Percentiles rank a stretch among this genome's conserved stretches.
phyloP scores from a whole-genome alignment of 768 basidiomycete genomes.

The Kwoniella dejecticola region DNA sequence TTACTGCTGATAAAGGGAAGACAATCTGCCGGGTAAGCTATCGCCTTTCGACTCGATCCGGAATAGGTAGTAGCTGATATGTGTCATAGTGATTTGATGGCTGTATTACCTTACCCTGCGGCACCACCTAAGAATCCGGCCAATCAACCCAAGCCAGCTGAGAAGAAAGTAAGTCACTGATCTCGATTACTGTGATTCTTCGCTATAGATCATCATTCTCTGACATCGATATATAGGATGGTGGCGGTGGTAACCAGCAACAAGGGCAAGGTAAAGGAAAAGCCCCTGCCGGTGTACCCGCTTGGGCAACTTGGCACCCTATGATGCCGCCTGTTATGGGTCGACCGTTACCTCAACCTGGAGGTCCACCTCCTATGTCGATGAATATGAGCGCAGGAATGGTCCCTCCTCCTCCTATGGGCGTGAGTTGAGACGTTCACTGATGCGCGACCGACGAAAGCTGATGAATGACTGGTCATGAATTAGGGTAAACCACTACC shows the following conservation, averaged over 20 bases:
- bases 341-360: slow-evolving; percentile 40
- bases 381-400: slow-evolving; percentile 24
- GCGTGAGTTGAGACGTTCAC: slow-evolving; percentile 12
- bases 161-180: slow-evolving; percentile 29
- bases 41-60: background rate
- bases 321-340: slow-evolving; percentile 26
- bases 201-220: no score
- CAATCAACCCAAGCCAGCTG: slow-evolving; percentile 28
- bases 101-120: slow-evolving; percentile 47
- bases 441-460: background rate
- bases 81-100: slow-evolving; percentile 45
- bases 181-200: no score
- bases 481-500: slow-evolving; percentile 34
- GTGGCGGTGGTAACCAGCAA: slow-evolving; percentile 5
- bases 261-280: slow-evolving; percentile 18
- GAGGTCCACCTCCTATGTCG: slow-evolving; percentile 29
- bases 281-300: slow-evolving; percentile 37
- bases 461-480: background rate
- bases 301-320: slow-evolving; percentile 40
- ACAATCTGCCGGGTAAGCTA: slow-evolving; percentile 51
- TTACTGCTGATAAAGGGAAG: slow-evolving; percentile 53
- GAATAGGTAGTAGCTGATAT: no score
- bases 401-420: slow-evolving; percentile 27
- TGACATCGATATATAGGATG: no score
- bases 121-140: slow-evolving; percentile 33